Conservation (phyloP, 768 basidiomycete genomes). For the Mycena capillaripes region DNA sequence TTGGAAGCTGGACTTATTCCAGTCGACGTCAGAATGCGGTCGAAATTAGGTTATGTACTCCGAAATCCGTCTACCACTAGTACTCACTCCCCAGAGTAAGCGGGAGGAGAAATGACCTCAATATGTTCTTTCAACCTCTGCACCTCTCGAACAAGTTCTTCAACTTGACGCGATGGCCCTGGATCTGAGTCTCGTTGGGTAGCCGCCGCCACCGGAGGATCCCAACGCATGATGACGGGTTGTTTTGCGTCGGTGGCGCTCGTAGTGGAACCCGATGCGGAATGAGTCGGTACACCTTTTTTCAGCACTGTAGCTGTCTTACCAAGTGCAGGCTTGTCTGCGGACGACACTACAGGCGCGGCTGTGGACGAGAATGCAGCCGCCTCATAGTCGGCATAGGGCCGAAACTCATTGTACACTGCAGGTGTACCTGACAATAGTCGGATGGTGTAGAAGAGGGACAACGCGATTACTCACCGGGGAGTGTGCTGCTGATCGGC, state of each 20-base stretch:
- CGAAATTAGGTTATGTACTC: too few relatives aligned
- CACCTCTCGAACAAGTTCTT: conserved; percentile 1
- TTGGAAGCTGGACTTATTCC: too few relatives aligned
- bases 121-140: conserved; percentile 9
- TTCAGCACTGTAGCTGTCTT: background rate
- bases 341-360: background rate
- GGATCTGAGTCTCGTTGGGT: background rate
- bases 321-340: background rate
- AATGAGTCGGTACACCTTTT: background rate
- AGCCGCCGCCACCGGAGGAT: background rate
- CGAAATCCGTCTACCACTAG: too few relatives aligned
- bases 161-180: conserved; percentile 8
- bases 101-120: background rate
- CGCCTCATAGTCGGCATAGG: background rate
- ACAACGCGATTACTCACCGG: background rate
- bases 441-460: background rate
- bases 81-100: background rate
- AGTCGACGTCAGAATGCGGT: too few relatives aligned
- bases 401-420: background rate
- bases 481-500: background rate
- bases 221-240: background rate
- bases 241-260: too few relatives aligned
- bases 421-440: background rate
- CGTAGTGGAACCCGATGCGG: background rate
- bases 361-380: too few relatives aligned